These are phyloP conservation scores for Cytospora paraplurivora DNA, from an alignment of 2,329 filamentous ascomycete genomes.

Conservation along the genomic window DNA sequence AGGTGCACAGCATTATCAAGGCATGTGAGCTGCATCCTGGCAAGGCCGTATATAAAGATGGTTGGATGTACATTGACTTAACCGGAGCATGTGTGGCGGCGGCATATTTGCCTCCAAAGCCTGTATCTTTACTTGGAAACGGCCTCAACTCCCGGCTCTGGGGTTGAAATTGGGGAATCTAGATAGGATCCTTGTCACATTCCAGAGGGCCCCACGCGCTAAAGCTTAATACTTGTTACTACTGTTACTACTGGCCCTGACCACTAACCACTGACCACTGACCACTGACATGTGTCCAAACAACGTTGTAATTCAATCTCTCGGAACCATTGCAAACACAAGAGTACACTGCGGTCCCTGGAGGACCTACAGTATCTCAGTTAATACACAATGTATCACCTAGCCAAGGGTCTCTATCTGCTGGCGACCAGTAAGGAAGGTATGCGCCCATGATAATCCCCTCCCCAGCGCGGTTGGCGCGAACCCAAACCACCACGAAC, in stretches of 20 bases:
- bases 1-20: not conserved
- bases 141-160: not conserved
- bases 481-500: slow-evolving; percentile 6
- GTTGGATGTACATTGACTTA: not conserved
- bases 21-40: not conserved
- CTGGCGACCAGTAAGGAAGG: slow-evolving; percentile 97
- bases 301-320: slow-evolving; percentile 28
- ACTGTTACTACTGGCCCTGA: not conserved
- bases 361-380: slow-evolving; percentile 13
- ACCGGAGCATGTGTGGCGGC: not conserved
- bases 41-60: not conserved
- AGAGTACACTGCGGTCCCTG: slow-evolving; percentile 23
- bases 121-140: not conserved
- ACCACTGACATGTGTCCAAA: slow-evolving; percentile 18
- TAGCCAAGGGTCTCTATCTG: slow-evolving; percentile 91
- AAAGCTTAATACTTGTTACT: not conserved
- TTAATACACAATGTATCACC: slow-evolving; percentile 76
- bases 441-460: slow-evolving; percentile 41
- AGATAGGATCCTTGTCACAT: not conserved
- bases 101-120: not conserved
- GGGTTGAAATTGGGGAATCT: not conserved
- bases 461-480: not conserved
- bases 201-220: not conserved
- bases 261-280: not conserved
- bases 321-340: not conserved